phyloP scores from a whole-genome alignment of 257 asterid genomes.

The Penstemon eatonii region DNA sequence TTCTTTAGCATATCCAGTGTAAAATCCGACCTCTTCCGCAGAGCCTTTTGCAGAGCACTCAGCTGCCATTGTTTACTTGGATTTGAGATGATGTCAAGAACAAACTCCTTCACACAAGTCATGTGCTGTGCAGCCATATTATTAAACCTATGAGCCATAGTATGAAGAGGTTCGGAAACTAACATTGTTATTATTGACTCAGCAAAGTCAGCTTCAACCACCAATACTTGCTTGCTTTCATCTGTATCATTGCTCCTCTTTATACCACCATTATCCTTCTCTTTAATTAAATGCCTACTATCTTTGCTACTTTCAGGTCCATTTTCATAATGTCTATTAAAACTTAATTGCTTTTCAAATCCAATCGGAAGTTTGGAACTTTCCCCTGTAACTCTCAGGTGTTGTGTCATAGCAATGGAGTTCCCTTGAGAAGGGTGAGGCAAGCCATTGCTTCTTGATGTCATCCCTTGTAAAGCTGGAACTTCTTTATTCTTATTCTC shows the following conservation, averaged over 20 bases:
- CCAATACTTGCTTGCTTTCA: slow-evolving; percentile 51
- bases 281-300: slow-evolving; percentile 41
- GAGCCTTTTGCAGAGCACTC: slow-evolving; percentile 72
- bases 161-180: slow-evolving; percentile 73
- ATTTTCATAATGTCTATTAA: slow-evolving; percentile 51
- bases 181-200: slow-evolving; percentile 79
- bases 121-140: slow-evolving; percentile 59
- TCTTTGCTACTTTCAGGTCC: slow-evolving; percentile 55
- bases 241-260: slow-evolving; percentile 45
- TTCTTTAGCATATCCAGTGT: slow-evolving; percentile 62
- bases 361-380: slow-evolving; percentile 54
- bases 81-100: slow-evolving; percentile 60
- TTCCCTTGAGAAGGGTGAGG: slow-evolving; percentile 60
- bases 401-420: slow-evolving; percentile 43
- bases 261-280: slow-evolving; percentile 52
- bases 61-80: slow-evolving; percentile 72
- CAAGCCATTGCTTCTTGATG: slow-evolving; percentile 53
- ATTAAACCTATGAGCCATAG: slow-evolving; percentile 57
- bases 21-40: slow-evolving; percentile 62
- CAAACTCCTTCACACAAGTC: slow-evolving; percentile 64
- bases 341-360: slow-evolving; percentile 61
- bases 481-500: slow-evolving; percentile 66
- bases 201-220: slow-evolving; percentile 61
- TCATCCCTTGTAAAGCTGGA: slow-evolving; percentile 46
- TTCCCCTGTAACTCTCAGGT: slow-evolving; percentile 46